A percentile compares a stretch with the other conserved stretches of the same genome.
Conservation (phyloP, 768 basidiomycete species). For the Mycena leptocephala region DNA sequence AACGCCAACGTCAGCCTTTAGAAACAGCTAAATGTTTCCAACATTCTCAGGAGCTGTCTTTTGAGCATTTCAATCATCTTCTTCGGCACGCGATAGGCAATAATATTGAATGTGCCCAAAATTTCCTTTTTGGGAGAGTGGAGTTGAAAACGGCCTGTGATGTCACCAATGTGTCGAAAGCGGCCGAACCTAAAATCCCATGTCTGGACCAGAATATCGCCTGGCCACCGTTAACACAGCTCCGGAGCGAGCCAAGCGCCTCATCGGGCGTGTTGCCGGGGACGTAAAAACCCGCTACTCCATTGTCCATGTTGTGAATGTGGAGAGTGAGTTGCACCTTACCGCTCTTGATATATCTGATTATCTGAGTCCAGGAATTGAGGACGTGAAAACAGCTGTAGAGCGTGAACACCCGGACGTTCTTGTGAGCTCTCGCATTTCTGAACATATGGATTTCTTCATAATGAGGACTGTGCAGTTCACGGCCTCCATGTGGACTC, state of each 20-base stretch:
- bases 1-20: too few relatives aligned
- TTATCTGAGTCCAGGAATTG: background rate
- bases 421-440: background rate
- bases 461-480: background rate
- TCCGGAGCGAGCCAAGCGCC: background rate
- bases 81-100: too few relatives aligned
- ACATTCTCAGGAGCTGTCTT: too few relatives aligned
- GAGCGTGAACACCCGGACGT: background rate
- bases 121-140: too few relatives aligned
- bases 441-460: background rate
- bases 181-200: background rate
- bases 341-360: background rate
- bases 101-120: too few relatives aligned
- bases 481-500: constrained; percentile 5
- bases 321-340: background rate
- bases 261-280: background rate
- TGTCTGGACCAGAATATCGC: background rate
- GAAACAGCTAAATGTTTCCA: too few relatives aligned
- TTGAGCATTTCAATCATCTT: too few relatives aligned
- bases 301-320: background rate
- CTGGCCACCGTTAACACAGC: constrained; percentile 7
- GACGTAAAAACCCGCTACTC: background rate
- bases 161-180: too few relatives aligned
- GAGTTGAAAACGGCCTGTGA: too few relatives aligned
- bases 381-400: background rate